Evolutionary conservation across 83 land plant species (phyloP).

Genomic region (Diphasiastrum complanatum): DNA sequence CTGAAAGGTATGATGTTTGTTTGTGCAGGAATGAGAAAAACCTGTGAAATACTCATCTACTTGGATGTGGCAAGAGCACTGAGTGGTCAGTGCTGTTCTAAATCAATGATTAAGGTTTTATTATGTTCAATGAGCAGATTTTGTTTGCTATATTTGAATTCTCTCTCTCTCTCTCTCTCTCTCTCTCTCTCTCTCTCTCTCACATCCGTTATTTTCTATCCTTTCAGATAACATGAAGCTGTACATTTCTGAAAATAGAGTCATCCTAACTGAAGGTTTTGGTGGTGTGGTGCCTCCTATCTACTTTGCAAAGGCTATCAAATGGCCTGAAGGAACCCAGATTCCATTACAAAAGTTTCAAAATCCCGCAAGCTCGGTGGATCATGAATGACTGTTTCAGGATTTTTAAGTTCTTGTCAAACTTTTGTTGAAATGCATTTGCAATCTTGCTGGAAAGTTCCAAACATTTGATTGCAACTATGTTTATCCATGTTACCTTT

Average conservation of each 20-base stretch:
- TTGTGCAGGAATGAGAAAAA: constrained; percentile 59
- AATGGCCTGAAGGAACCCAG: constrained; percentile 38
- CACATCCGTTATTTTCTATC: constrained; percentile 1
- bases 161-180: background rate
- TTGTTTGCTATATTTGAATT: constrained; percentile 1
- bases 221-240: constrained; percentile 73
- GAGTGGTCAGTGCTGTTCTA: constrained; percentile 41
- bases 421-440: no score
- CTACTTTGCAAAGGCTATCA: constrained; percentile 62
- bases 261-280: constrained; percentile 81
- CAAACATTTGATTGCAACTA: no score
- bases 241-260: constrained; percentile 70
- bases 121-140: background rate
- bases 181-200: background rate
- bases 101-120: no score
- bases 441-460: no score
- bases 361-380: no score
- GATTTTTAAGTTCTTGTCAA: no score
- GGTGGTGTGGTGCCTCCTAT: constrained; percentile 65
- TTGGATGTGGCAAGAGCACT: constrained; percentile 74
- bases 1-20: no score
- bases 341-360: no score
- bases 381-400: no score
- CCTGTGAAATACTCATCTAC: constrained; percentile 61
- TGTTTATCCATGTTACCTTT: no score